A percentile compares a stretch with the other conserved stretches of the same genome.
These are phyloP conservation scores for Allantophomopsis lycopodina DNA, from an alignment of 2,329 filamentous ascomycete genomes.

Conservation along the genomic window DNA sequence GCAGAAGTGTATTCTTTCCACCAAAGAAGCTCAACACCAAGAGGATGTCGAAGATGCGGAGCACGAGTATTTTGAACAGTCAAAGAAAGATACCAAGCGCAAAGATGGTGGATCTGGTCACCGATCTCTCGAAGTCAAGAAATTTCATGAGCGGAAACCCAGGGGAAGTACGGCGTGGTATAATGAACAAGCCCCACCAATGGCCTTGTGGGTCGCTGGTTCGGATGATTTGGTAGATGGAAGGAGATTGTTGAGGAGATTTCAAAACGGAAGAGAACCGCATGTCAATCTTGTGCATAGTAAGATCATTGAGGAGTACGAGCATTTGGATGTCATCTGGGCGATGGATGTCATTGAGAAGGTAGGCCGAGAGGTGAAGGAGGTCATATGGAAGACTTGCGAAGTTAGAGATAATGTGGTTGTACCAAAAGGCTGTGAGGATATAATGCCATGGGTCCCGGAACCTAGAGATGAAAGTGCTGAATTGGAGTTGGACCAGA, in stretches of 20 bases:
- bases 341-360: conserved; percentile 77
- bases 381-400: conserved; percentile 75
- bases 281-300: conserved; percentile 67
- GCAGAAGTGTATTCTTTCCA: conserved; percentile 79
- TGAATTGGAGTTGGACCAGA: background rate
- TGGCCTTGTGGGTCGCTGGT: conserved; percentile 81
- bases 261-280: conserved; percentile 68
- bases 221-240: conserved; percentile 80
- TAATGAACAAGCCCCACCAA: conserved; percentile 61
- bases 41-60: conserved; percentile 34
- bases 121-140: conserved; percentile 8
- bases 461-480: background rate
- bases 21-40: conserved; percentile 52
- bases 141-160: conserved; percentile 22
- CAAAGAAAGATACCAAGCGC: conserved; percentile 17
- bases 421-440: conserved; percentile 15
- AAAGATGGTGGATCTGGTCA: conserved; percentile 3
- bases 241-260: conserved; percentile 54
- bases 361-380: conserved; percentile 67
- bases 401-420: conserved; percentile 12
- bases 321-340: conserved; percentile 93
- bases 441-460: conserved; percentile 10
- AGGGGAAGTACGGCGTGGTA: conserved; percentile 64
- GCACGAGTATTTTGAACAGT: conserved; percentile 21
- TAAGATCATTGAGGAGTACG: conserved; percentile 75